Evolutionary conservation across 2,329 filamentous ascomycete species (phyloP), one percentile per base, ranked within the genome.

Genomic region (Xylariaceae sp.): DNA sequence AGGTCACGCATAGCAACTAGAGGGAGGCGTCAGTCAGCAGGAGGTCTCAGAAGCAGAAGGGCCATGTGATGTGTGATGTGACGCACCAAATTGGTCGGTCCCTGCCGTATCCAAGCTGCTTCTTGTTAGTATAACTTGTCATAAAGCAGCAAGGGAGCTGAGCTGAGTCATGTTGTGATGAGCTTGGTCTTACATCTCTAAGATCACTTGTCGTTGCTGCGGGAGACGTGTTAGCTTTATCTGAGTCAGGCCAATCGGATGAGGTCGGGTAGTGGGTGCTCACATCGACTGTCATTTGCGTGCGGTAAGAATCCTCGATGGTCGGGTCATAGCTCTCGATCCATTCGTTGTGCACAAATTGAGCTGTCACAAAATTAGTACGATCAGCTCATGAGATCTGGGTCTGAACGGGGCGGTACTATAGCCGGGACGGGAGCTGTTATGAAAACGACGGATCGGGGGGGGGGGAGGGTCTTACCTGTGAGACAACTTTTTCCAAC

Each of bases 291-390:
- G 91, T 79, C 44, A 88, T 77, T 62, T 88, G 85, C 58, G 86
- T 88, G 58, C 86, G 80, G 68, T 89, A 89, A 32, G 86, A 87
- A 70, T 89, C 86, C 68, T 89, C 86, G 64, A 89, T 89, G 19
- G 86, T 89, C 12, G 86, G 86, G 70, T 89, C 86, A 72, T 89
- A 89, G 70, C 84, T 88, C 72, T 95, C 90, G 69, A 95, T 92
- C 88, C 90, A 95, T 65, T 95, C 87, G 74, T 94, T 91, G 72
- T 94, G 89, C 50, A 95, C 90, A 67, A 95, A 95, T 78, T 95
- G 90, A 66, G 91, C 90, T 90, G 67, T 66, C 61, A 64, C 55
- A 62, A 61, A 32, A 49, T 61, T 51, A 19, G 19, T 11, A 56
- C 43, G 43, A 46, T 61, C 54, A 60, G 61, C 57, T 55, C 59